Evolutionary conservation across 257 asterid species (phyloP).

Genomic region (Lycium barbarum): DNA sequence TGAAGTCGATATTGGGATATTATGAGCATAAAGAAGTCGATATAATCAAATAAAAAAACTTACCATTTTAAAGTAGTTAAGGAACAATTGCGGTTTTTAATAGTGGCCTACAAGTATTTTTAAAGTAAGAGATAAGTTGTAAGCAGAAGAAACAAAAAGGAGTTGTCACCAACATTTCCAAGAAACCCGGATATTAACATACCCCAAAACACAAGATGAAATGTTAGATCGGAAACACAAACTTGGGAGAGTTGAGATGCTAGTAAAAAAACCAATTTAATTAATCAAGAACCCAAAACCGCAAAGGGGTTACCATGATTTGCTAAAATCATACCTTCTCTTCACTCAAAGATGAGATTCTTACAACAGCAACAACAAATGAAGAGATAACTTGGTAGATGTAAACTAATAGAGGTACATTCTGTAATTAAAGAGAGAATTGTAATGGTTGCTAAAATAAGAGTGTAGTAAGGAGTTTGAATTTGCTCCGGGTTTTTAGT

Average conservation of each 20-base stretch:
- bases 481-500: background rate
- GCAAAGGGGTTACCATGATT: background rate
- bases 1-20: no score
- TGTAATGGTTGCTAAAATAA: background rate
- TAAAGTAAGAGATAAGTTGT: background rate
- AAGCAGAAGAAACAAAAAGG: slow-evolving; percentile 1
- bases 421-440: background rate
- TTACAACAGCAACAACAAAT: slow-evolving; percentile 20
- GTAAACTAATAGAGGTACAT: background rate
- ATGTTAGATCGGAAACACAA: background rate
- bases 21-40: no score
- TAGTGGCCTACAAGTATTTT: background rate
- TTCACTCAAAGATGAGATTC: slow-evolving; percentile 11
- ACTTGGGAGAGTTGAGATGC: background rate
- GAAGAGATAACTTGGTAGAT: background rate
- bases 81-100: background rate
- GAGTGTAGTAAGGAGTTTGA: background rate
- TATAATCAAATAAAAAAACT: background rate
- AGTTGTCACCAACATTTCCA: background rate
- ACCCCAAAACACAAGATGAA: background rate
- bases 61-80: background rate
- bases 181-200: background rate
- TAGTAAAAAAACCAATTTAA: background rate
- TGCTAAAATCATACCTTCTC: background rate
- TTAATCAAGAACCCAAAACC: background rate